These are phyloP conservation scores for Limonium bicolor DNA, from an alignment of 148 eudicot genomes.

Conservation along the genomic window DNA sequence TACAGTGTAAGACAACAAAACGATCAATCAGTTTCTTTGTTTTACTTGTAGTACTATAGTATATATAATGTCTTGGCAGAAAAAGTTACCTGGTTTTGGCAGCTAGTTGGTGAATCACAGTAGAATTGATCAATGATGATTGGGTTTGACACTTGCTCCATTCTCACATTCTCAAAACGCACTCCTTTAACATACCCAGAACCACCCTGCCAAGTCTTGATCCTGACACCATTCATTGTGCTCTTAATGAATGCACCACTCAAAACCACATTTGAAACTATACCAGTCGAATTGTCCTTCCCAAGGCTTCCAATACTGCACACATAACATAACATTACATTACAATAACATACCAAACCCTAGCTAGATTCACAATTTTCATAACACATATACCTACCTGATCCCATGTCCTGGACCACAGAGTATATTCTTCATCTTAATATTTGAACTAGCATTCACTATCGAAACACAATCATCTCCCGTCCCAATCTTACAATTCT, in stretches of 20 bases:
- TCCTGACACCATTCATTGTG: slow-evolving; percentile 78
- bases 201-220: slow-evolving; percentile 98
- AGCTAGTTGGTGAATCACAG: slow-evolving; percentile 66
- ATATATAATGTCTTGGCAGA: no score
- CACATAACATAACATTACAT: no score
- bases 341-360: no score
- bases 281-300: slow-evolving; percentile 56
- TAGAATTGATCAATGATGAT: slow-evolving; percentile 91
- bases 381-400: slow-evolving; percentile 24
- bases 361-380: not conserved
- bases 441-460: slow-evolving; percentile 68
- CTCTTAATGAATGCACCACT: slow-evolving; percentile 51
- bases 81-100: slow-evolving; percentile 58
- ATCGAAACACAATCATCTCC: slow-evolving; percentile 97
- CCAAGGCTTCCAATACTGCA: slow-evolving; percentile 99
- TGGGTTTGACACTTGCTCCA: slow-evolving; percentile 80
- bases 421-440: slow-evolving; percentile 85
- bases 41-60: no score
- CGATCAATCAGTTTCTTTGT: no score
- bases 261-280: slow-evolving; percentile 57
- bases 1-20: no score
- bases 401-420: slow-evolving; percentile 99
- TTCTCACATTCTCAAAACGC: slow-evolving; percentile 64
- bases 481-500: slow-evolving; percentile 81
- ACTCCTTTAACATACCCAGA: slow-evolving; percentile 64